Evolutionary conservation across 2,329 filamentous ascomycete species (phyloP), one percentile per base, ranked within the genome.

Genomic region (Fusarium robinianum): DNA sequence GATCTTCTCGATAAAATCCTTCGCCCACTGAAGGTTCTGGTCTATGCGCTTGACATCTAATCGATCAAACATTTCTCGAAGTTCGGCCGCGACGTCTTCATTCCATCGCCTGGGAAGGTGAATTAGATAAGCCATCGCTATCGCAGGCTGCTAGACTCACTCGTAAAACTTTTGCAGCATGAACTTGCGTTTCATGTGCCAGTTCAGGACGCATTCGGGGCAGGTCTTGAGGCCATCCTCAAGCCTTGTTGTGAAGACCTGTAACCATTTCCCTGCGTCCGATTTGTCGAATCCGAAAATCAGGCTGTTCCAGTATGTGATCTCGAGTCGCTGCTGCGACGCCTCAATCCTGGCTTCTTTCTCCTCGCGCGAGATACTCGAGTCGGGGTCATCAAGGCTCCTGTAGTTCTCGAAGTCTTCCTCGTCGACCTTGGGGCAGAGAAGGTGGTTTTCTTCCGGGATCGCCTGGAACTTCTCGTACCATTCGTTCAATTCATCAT

Each of bases 161-260:
- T 84, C 79, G 56, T 79, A 74, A 41, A 90, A 72, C 33, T 79
- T 73, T 47, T 82, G 79, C 21, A 88, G 69, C 51, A 87, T 79
- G 41, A 73, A 70, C 48, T 79, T 79, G 50, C 87, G 84, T 19
- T 77, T 78, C 62, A 81, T 82, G 65, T 91, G 87, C 78, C 88
- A 91, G 56, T 84, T 84, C 49, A 83, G 76, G 37, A 88, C 84
- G 63, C 87, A 91, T 37, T 79, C 75, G 39, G 88, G 80, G 66
- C 87, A 91, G 44, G 70, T 74, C 44, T 74, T 79, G 16, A 91
- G 72, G 25, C 78, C 77, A 8, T 71, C 64, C 51, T 85, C 79
- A 14, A 87, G 72, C 14, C 78, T 75, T 5, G 67, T 60, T 38
- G 73, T 76, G 58, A 88, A 86, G 51, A 80, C 78, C 10, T 75